Conservation (phyloP, 805 yeast species). For the Sugiyamaella floridensis region DNA sequence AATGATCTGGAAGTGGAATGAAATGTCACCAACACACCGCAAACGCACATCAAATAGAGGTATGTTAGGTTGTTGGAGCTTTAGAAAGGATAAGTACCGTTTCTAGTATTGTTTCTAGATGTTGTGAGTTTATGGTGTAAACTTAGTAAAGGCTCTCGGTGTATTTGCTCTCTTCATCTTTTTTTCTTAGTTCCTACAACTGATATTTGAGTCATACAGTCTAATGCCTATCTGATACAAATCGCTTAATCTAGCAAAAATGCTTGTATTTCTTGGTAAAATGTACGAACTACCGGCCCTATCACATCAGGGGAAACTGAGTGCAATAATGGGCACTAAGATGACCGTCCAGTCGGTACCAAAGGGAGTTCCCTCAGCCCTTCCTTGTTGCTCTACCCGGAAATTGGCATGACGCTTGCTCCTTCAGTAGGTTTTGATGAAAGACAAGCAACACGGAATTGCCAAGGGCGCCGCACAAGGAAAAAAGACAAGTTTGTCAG, state of each 20-base stretch:
- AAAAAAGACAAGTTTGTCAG: conserved; percentile 23
- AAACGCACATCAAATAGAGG: too few species aligned
- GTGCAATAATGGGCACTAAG: conserved; percentile 55
- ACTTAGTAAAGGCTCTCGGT: too few species aligned
- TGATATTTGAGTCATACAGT: too few species aligned
- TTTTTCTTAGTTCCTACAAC: too few species aligned
- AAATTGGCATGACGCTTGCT: conserved; percentile 53
- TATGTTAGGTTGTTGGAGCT: too few species aligned
- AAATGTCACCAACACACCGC: too few species aligned
- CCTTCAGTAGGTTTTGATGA: conserved; percentile 31
- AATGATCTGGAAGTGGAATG: too few species aligned
- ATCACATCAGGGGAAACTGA: conserved; percentile 23
- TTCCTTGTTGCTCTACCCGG: conserved; percentile 9
- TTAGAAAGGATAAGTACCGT: too few species aligned
- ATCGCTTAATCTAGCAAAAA: neutral
- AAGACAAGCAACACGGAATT: conserved; percentile 66
- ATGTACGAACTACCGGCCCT: conserved; percentile 72
- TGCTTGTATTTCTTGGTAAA: conserved; percentile 3
- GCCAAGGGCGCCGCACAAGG: conserved; percentile 67
- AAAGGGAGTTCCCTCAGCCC: conserved; percentile 24
- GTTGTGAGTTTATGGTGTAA: too few species aligned
- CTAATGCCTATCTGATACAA: neutral
- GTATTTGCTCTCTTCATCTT: too few species aligned
- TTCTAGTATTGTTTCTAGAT: too few species aligned
- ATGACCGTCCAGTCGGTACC: conserved; percentile 36